These are phyloP conservation scores for Fusarium brachygibbosum DNA, from an alignment of 2,329 filamentous ascomycete species.

Conservation along the genomic window DNA sequence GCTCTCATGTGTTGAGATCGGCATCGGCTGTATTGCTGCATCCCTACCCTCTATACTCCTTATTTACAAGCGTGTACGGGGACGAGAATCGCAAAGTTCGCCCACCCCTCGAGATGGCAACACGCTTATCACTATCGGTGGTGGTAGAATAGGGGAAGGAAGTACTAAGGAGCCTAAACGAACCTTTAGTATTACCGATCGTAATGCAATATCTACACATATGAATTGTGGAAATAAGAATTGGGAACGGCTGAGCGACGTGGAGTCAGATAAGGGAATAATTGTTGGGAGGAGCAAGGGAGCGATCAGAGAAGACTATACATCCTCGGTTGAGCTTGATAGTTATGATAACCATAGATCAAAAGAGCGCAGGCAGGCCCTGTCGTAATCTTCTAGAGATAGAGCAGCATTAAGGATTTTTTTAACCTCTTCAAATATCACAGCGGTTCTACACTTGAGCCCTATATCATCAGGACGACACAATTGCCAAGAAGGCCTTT, in stretches of 20 bases:
- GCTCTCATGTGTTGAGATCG: conserved; percentile 13
- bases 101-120: not conserved
- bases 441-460: too few species aligned
- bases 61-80: not conserved
- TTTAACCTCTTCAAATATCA: too few species aligned
- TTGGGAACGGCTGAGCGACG: conserved; percentile 8
- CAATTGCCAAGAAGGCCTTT: too few species aligned
- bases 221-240: not conserved
- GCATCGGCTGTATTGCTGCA: not conserved
- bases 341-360: too few species aligned
- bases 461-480: too few species aligned
- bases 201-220: not conserved
- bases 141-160: not conserved
- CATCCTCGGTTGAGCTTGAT: too few species aligned
- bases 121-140: not conserved
- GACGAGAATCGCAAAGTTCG: not conserved
- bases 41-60: not conserved
- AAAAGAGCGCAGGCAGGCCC: too few species aligned
- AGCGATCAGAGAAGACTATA: too few species aligned
- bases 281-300: not conserved
- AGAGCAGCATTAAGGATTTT: too few species aligned
- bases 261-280: not conserved
- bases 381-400: too few species aligned
- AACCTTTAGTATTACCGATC: not conserved
- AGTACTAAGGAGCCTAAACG: not conserved